phyloP scores from a whole-genome alignment of 176 grass and related monocot genomes.

The Carex littledalei region DNA sequence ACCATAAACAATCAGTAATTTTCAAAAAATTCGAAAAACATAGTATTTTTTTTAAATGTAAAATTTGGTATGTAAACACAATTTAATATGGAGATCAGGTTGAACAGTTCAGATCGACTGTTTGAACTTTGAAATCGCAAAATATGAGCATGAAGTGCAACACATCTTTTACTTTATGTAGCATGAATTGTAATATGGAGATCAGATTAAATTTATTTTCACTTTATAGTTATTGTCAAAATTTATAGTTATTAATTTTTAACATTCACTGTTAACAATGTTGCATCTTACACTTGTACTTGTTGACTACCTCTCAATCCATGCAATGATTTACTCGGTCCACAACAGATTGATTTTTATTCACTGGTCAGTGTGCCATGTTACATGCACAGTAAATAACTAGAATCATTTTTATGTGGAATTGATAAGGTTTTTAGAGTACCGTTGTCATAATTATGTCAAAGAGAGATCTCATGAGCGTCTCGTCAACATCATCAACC shows the following conservation, averaged over 20 bases:
- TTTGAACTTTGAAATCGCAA: too few relatives aligned
- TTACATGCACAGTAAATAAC: background rate
- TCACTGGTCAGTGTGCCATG: background rate
- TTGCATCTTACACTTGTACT: background rate
- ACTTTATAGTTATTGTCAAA: background rate
- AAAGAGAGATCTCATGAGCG: background rate
- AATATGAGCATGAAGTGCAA: too few relatives aligned
- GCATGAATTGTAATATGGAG: too few relatives aligned
- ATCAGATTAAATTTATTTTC: too few relatives aligned
- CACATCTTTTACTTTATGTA: too few relatives aligned
- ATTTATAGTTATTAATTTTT: background rate
- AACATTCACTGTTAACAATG: background rate
- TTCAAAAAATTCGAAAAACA: too few relatives aligned
- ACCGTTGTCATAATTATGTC: background rate
- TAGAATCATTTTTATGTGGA: background rate
- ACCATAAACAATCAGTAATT: too few relatives aligned
- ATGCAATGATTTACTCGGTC: background rate
- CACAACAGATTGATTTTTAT: background rate
- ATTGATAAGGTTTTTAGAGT: background rate
- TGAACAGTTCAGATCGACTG: too few relatives aligned
- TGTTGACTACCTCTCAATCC: too few relatives aligned
- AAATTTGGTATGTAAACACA: too few relatives aligned
- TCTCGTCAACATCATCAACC: background rate
- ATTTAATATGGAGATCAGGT: too few relatives aligned
- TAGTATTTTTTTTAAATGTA: too few relatives aligned